Evolutionary conservation across 495 filamentous ascomycete species (phyloP).

Genomic region (Tuber melanosporum): DNA sequence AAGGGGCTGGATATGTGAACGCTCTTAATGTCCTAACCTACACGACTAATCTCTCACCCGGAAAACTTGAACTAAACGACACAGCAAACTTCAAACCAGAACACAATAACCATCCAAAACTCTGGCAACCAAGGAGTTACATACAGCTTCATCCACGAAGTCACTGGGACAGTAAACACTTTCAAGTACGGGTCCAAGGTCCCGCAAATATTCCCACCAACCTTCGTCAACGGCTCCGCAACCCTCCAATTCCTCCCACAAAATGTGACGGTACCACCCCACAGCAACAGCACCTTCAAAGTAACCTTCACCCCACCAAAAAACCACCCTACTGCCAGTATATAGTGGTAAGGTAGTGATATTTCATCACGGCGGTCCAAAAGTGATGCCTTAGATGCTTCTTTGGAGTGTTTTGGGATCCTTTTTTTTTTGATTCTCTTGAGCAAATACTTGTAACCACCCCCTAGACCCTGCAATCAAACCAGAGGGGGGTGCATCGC

Average conservation of each 20-base stretch:
- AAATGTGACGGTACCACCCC: slow-evolving; percentile 2
- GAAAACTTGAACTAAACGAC: slow-evolving; percentile 55
- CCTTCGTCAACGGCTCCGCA: slow-evolving; percentile 36
- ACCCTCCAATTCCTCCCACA: slow-evolving; percentile 31
- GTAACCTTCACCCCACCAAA: slow-evolving; percentile 47
- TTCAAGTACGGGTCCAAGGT: slow-evolving; percentile 28
- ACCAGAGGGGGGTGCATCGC: too few species aligned
- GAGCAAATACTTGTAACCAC: too few species aligned
- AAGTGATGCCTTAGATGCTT: too few species aligned
- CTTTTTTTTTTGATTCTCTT: too few species aligned
- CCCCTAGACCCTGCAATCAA: too few species aligned
- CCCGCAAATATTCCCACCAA: slow-evolving; percentile 21
- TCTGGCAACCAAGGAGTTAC: slow-evolving; percentile 46
- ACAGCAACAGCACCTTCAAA: slow-evolving; percentile 42
- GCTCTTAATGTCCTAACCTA: slow-evolving; percentile 54
- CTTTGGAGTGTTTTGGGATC: too few species aligned
- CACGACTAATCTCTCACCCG: slow-evolving; percentile 50
- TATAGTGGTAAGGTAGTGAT: slow-evolving; percentile 52
- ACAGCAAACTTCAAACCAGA: slow-evolving; percentile 49
- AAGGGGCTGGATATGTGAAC: slow-evolving; percentile 54
- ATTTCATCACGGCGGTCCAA: too few species aligned
- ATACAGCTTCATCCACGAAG: slow-evolving; percentile 46
- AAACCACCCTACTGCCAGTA: slow-evolving; percentile 47
- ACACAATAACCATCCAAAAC: slow-evolving; percentile 52
- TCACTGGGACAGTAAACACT: slow-evolving; percentile 40